These are phyloP conservation scores for Acrocalymma vagum DNA, from an alignment of 2,329 filamentous ascomycete genomes.

Conservation along the genomic window DNA sequence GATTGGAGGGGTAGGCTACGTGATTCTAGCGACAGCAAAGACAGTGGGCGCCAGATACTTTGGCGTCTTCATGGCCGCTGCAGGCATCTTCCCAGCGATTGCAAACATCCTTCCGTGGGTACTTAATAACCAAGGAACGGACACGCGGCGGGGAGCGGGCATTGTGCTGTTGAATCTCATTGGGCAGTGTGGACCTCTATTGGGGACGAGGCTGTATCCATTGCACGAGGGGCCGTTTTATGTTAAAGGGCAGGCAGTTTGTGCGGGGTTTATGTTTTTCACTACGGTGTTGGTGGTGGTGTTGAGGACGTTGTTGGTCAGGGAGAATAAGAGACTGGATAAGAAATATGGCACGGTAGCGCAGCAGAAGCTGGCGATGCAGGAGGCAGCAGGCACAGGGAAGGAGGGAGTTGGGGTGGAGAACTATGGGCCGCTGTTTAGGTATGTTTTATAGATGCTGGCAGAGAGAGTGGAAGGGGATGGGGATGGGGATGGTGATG, in stretches of 20 bases:
- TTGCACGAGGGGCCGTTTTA: slow-evolving; percentile 40
- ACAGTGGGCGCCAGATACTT: slow-evolving; percentile 61
- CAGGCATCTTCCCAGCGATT: slow-evolving; percentile 72
- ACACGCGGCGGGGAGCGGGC: slow-evolving; percentile 71
- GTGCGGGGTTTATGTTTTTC: slow-evolving; percentile 49
- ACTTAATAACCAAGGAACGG: slow-evolving; percentile 73
- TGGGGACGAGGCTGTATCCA: slow-evolving; percentile 47
- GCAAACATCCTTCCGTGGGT: slow-evolving; percentile 77
- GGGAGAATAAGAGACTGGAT: slow-evolving; percentile 49
- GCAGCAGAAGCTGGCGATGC: slow-evolving; percentile 32
- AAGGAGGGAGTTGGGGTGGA: slow-evolving; percentile 34
- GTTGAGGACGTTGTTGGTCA: slow-evolving; percentile 39
- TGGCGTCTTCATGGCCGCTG: slow-evolving; percentile 64
- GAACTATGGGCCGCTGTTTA: slow-evolving; percentile 43
- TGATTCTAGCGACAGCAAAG: slow-evolving; percentile 67
- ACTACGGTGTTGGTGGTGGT: slow-evolving; percentile 38
- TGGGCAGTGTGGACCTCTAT: slow-evolving; percentile 59
- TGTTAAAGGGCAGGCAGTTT: slow-evolving; percentile 44
- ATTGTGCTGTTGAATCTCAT: slow-evolving; percentile 74
- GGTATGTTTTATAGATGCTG: slow-evolving; percentile 38
- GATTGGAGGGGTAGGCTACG: slow-evolving; percentile 69
- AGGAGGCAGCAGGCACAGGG: slow-evolving; percentile 24
- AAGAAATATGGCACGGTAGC: slow-evolving; percentile 37
- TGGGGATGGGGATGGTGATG: too few relatives aligned
- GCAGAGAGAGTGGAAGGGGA: too few relatives aligned